These are phyloP conservation scores for Sugiyamaella pinicola DNA, from an alignment of 1,139 yeast genomes.

Conservation along the genomic window DNA sequence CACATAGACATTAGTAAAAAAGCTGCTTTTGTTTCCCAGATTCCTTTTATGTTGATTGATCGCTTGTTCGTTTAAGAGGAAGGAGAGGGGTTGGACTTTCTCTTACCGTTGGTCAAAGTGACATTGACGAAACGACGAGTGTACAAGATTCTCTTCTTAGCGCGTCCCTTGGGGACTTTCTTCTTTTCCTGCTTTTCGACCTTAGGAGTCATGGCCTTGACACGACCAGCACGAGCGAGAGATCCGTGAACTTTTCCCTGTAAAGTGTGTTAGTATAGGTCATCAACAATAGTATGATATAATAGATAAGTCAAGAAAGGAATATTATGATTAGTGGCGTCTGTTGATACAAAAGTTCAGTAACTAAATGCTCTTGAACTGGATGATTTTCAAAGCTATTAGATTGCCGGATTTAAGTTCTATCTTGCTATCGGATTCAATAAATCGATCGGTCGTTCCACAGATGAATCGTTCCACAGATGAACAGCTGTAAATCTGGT, in stretches of 20 bases:
- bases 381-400: no score
- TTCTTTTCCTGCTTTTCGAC: slow-evolving; percentile 85
- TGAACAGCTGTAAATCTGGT: no score
- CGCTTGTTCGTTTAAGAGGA: slow-evolving; percentile 43
- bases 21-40: background rate
- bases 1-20: slow-evolving; percentile 13
- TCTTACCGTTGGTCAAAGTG: slow-evolving; percentile 97
- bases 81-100: slow-evolving; percentile 97
- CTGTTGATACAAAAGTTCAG: no score
- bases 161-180: slow-evolving; percentile 85
- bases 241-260: slow-evolving; percentile 99
- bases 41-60: background rate
- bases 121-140: slow-evolving; percentile 99
- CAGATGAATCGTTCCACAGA: no score
- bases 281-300: no score
- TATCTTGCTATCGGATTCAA: no score
- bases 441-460: no score
- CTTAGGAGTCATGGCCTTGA: slow-evolving; percentile 98
- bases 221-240: slow-evolving; percentile 99
- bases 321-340: no score
- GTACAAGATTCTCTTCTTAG: slow-evolving; percentile 97
- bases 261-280: slow-evolving; percentile 10
- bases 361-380: no score
- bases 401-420: no score
- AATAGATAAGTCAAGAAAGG: no score